Conservation (phyloP, 352 stramenopile genomes). For the Phytophthora sojae region DNA sequence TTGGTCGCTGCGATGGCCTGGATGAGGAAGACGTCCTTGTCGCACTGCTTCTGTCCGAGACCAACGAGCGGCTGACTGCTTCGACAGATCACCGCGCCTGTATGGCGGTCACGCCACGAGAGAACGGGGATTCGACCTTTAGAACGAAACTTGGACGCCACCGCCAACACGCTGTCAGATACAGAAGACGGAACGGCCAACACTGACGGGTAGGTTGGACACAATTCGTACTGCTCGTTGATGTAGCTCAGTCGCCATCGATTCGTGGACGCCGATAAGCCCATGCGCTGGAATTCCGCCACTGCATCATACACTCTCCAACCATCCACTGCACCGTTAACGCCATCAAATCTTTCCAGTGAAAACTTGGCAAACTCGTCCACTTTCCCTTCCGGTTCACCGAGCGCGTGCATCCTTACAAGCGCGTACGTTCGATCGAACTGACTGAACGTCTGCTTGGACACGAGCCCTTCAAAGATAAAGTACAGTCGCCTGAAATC, state of each 20-base stretch:
- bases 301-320: conserved; percentile 79
- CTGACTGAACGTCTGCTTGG: conserved; percentile 79
- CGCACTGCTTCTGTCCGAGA: conserved; percentile 80
- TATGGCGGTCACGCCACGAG: conserved; percentile 80
- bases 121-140: conserved; percentile 86
- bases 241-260: conserved; percentile 75
- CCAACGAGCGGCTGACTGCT: conserved; percentile 89
- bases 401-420: conserved; percentile 68
- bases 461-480: conserved; percentile 75
- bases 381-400: conserved; percentile 53
- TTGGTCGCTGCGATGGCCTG: conserved; percentile 82
- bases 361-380: conserved; percentile 76
- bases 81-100: conserved; percentile 78
- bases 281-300: conserved; percentile 76
- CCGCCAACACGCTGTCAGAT: conserved; percentile 65
- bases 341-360: conserved; percentile 55
- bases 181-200: conserved; percentile 72
- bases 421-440: conserved; percentile 76
- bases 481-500: conserved; percentile 86
- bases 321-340: conserved; percentile 51
- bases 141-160: conserved; percentile 86
- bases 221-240: conserved; percentile 78
- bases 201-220: conserved; percentile 81
- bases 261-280: conserved; percentile 53
- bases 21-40: conserved; percentile 87